Evolutionary conservation across 1,139 yeast species (phyloP), one percentile per base, ranked within the genome.

Genomic region (Dujonia santamariae): DNA sequence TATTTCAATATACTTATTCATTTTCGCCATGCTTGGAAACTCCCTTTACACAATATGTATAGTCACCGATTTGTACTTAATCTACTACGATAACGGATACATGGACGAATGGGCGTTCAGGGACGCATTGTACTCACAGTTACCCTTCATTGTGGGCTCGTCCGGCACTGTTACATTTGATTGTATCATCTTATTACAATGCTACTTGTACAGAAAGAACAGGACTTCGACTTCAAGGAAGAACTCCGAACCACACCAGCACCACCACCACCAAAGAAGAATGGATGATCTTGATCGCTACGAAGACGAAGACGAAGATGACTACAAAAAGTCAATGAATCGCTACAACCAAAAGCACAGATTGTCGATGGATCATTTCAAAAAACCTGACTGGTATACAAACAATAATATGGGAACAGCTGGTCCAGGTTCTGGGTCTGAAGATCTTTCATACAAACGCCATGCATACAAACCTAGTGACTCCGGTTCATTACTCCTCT

Each of bases 341-440:
- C n/a, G n/a, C n/a, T n/a, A n/a, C n/a, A n/a, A n/a, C n/a, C n/a
- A 13, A 12, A 31, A 26, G 32, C 29, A 15, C 20, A 35, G 18
- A 7, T 9, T 25, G 16, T 24, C 26, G 6, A 34, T 37, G 7
- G 31, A 36, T 9, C 53, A 56, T 29, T 63, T 62, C 44, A 58
- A 54, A 37, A 57, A 59, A 32, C 70, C 70, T 1, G 67, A 60
- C 33, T 66, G 72, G 73, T 65, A 64, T 45, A 54, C 61, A 15
- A 54, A 56, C 36, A 49, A 33, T 15, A 24, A 30, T 20, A 15
- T 19, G 5, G 7, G 18, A n/a, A n/a, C n/a, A n/a, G n/a, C n/a
- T n/a, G n/a, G n/a, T n/a, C n/a, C n/a, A n/a, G n/a, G n/a, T n/a
- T n/a, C n/a, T n/a, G n/a, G n/a, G n/a, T n/a, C n/a, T n/a, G n/a